phyloP scores from a whole-genome alignment of 2,329 filamentous ascomycete species.

The Macrophomina phaseolina region DNA sequence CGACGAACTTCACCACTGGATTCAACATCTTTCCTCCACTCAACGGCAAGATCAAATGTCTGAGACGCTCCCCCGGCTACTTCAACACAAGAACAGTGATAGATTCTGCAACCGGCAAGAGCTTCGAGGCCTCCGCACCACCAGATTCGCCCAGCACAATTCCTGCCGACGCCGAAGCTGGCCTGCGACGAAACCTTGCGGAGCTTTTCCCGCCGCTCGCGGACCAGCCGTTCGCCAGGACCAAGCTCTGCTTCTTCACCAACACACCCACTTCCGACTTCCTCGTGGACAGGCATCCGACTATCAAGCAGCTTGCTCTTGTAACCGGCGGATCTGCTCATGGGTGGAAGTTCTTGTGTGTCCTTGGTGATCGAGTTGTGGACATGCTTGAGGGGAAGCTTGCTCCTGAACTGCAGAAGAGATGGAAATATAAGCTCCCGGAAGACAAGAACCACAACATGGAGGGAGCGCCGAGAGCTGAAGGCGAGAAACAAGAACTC shows the following conservation, averaged over 20 bases:
- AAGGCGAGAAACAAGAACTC: slow-evolving; percentile 24
- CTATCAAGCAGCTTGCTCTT: slow-evolving; percentile 57
- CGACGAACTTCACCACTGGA: slow-evolving; percentile 25
- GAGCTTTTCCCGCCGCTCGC: slow-evolving; percentile 33
- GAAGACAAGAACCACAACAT: slow-evolving; percentile 23
- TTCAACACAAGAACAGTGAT: slow-evolving; percentile 9
- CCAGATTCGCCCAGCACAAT: slow-evolving; percentile 24
- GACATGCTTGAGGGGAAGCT: slow-evolving; percentile 39
- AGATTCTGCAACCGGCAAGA: slow-evolving; percentile 4
- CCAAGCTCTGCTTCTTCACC: slow-evolving; percentile 62
- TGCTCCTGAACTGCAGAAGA: slow-evolving; percentile 12
- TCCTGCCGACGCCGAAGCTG: slow-evolving; percentile 21
- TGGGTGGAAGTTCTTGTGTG: slow-evolving; percentile 66
- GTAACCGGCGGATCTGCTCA: slow-evolving; percentile 68
- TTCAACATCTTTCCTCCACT: slow-evolving; percentile 28
- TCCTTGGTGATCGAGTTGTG: slow-evolving; percentile 61
- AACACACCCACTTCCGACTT: slow-evolving; percentile 63
- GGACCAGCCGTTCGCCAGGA: slow-evolving; percentile 52
- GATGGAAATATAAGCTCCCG: slow-evolving; percentile 23
- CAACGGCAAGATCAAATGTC: slow-evolving; percentile 26
- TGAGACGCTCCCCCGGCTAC: slow-evolving; percentile 24
- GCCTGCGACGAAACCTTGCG: slow-evolving; percentile 18
- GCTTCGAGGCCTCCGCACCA: slow-evolving; percentile 12
- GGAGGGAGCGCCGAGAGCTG: slow-evolving; percentile 23
- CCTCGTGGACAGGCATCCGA: slow-evolving; percentile 59